A percentile compares a stretch with the other conserved stretches of the same genome.
phyloP scores from a whole-genome alignment of 2,329 filamentous ascomycete genomes.

The Diaporthe australafricana region DNA sequence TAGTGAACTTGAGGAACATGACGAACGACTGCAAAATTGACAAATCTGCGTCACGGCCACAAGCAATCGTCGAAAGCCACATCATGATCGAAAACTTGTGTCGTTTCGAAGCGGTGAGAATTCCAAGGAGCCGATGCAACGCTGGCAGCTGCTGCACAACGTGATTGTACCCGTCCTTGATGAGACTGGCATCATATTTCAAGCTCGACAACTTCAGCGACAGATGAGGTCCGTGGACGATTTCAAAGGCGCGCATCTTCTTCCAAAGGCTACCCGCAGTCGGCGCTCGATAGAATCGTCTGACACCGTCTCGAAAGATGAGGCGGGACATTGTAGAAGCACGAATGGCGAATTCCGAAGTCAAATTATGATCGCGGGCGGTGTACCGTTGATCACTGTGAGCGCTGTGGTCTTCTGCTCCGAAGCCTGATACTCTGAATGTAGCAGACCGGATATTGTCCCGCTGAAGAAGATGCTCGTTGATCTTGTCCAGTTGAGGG shows the following conservation, averaged over 20 bases:
- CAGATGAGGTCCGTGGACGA: neutral
- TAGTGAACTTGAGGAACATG: conserved; percentile 4
- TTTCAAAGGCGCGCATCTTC: neutral
- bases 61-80: neutral
- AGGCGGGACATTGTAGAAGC: neutral
- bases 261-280: neutral
- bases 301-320: neutral
- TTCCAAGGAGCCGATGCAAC: neutral
- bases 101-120: neutral
- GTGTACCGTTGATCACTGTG: conserved; percentile 35
- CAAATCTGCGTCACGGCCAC: neutral
- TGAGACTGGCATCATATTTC: neutral
- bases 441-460: conserved; percentile 55
- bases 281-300: neutral
- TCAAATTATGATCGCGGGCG: neutral
- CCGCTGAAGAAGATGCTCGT: conserved; percentile 36
- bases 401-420: conserved; percentile 41
- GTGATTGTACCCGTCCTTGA: neutral
- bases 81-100: conserved; percentile 3
- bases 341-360: neutral
- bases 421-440: conserved; percentile 44
- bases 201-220: neutral
- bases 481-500: neutral
- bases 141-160: neutral
- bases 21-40: neutral